Evolutionary conservation across 371 early-diverging fungal species (phyloP).

Genomic region (Paraphysoderma sedebokerense): DNA sequence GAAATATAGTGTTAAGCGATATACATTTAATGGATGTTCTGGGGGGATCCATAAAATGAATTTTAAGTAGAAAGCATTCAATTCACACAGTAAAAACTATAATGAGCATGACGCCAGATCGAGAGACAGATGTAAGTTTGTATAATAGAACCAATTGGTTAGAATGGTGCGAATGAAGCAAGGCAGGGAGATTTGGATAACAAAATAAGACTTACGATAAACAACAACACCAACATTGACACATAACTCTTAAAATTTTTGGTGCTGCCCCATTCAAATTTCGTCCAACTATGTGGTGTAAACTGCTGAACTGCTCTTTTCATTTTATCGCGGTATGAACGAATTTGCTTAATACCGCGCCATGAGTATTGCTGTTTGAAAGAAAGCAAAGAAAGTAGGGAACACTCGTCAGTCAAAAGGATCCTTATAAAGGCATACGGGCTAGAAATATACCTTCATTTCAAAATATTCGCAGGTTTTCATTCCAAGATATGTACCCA

Average conservation of each 20-base stretch:
- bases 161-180: not conserved
- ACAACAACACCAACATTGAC: conserved; percentile 38
- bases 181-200: not conserved
- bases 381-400: no score
- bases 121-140: not conserved
- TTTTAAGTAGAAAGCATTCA: conserved; percentile 90
- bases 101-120: no score
- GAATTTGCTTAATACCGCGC: conserved; percentile 75
- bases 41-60: conserved; percentile 87
- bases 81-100: conserved; percentile 58
- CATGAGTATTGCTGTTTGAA: conserved; percentile 75
- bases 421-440: not conserved
- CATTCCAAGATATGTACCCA: conserved; percentile 84
- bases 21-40: conserved; percentile 61
- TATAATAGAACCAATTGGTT: not conserved
- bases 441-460: conserved; percentile 40
- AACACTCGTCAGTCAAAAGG: not conserved
- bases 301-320: conserved; percentile 81
- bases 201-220: conserved; percentile 22
- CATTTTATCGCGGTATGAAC: conserved; percentile 62
- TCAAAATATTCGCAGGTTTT: conserved; percentile 90
- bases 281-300: conserved; percentile 85
- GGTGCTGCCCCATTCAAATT: conserved; percentile 72
- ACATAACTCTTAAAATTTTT: conserved; percentile 59
- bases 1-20: conserved; percentile 60